phyloP scores from a whole-genome alignment of 129 eudicot species.

The Apium graveolens region DNA sequence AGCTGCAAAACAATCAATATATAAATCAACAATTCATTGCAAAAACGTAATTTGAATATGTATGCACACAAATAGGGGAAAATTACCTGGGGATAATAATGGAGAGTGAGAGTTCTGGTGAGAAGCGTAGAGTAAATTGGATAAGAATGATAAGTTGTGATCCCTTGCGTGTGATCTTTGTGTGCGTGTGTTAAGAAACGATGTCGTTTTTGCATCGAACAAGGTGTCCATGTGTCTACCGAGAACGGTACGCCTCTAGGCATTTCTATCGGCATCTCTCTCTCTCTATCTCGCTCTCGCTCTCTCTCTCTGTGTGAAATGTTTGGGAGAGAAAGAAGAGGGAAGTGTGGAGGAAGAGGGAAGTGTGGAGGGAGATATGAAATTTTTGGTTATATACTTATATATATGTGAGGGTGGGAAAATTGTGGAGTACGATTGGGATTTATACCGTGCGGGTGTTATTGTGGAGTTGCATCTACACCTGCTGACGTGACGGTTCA shows the following conservation, averaged over 20 bases:
- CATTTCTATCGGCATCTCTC: conserved; percentile 75
- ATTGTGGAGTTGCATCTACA: too few relatives aligned
- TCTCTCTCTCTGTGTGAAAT: too few relatives aligned
- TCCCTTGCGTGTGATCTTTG: conserved; percentile 86
- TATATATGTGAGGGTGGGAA: not conserved
- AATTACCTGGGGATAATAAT: conserved; percentile 57
- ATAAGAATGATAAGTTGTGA: conserved; percentile 38
- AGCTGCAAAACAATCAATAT: conserved; percentile 32
- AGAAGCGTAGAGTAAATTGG: conserved; percentile 60
- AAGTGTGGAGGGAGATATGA: not conserved
- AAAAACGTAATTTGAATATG: not conserved
- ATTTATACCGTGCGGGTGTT: too few relatives aligned
- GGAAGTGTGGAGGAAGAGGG: not conserved
- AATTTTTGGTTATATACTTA: not conserved
- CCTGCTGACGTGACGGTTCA: too few relatives aligned
- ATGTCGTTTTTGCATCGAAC: conserved; percentile 44
- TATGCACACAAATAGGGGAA: too few relatives aligned
- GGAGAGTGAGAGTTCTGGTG: conserved; percentile 55
- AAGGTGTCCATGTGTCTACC: conserved; percentile 75
- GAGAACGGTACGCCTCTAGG: conserved; percentile 76
- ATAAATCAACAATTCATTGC: not conserved
- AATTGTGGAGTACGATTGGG: not conserved
- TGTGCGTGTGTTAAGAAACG: conserved; percentile 88
- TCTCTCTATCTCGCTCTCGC: conserved; percentile 14
- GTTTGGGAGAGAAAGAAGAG: not conserved